Base-by-base conservation (phyloP, 139 green algal genomes). In the Picochlorum sp. region DNA sequence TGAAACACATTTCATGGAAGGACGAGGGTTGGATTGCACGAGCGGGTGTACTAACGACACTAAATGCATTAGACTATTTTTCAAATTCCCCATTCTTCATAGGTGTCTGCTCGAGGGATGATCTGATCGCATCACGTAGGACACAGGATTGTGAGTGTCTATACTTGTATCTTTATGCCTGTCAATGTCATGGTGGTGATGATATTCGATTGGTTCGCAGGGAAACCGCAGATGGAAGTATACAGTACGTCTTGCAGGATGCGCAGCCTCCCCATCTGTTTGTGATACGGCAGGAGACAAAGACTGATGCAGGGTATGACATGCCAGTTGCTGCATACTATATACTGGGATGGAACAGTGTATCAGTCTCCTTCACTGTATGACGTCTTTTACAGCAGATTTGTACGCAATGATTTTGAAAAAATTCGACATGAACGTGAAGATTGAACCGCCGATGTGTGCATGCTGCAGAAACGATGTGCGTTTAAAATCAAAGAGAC, bases 361-460 rank as follows among this genome's bases (percentile, higher is more conserved):
- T 95, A 89, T 65, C 88, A 95, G 67, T 81, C 88, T 2, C 88
- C 88, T 4, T 79, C 75, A 7, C 75, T 95, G 51, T 76, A 94
- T 44, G 79, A 68, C 2, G 81, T 75, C 4, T 56, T 95, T 21
- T 75, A 67, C 14, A 67, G 73, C 0, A 73, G 86, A 16, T 70
- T 90, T 61, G 69, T 80, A 28, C 32, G 76, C 1, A 23, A 10
- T n/a, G 13, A 57, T 7, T 15, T n/a, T 21, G 18, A 18, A 7
- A 52, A 30, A 30, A 30, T n/a, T 23, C 47, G 18, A 52, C 10
- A 18, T 52, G 47, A 3, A 20, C 3, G 11, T 52, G 47, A 24
- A 2, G 47, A 24, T 52, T 52, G 47, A 52, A 23, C 15, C 8
- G 18, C 24, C 0, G 0, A 24, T 18, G 47, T 52, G 16, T 21